These are phyloP conservation scores for Aspergillus neotritici DNA, from an alignment of 2,329 filamentous ascomycete species.

Conservation along the genomic window DNA sequence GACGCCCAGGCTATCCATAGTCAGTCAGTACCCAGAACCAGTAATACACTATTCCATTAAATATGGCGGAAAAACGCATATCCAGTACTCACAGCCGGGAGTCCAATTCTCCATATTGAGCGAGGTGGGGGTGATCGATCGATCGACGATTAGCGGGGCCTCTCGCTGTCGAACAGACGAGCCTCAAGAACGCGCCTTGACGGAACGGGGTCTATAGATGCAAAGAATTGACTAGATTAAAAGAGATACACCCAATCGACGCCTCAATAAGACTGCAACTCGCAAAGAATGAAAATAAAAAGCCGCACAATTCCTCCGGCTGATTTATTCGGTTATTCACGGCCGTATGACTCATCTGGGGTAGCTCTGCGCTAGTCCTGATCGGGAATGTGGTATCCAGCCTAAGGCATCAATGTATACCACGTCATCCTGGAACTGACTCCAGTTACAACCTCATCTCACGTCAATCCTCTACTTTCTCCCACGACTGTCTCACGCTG, in stretches of 20 bases:
- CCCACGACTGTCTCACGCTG: neutral
- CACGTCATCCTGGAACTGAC: slow-evolving; percentile 1
- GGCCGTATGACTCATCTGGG: slow-evolving; percentile 11
- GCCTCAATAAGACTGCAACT: too few relatives aligned
- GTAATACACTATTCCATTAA: neutral
- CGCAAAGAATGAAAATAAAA: slow-evolving; percentile 3
- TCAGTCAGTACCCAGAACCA: neutral
- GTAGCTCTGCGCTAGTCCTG: neutral
- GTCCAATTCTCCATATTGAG: slow-evolving; percentile 13
- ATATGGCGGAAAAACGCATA: neutral
- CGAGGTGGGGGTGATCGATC: slow-evolving; percentile 1
- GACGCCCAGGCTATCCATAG: slow-evolving; percentile 16
- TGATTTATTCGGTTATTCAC: slow-evolving; percentile 10
- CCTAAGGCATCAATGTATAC: too few relatives aligned
- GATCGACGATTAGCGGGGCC: slow-evolving; percentile 2
- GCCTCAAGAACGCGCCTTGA: too few relatives aligned
- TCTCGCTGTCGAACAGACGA: neutral
- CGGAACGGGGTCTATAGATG: neutral
- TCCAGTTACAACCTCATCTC: neutral
- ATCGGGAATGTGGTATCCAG: neutral
- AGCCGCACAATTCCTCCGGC: neutral
- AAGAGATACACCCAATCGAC: neutral
- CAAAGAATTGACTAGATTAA: neutral
- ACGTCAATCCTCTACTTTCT: neutral
- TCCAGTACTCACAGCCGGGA: slow-evolving; percentile 12